phyloP scores from a whole-genome alignment of 2,329 filamentous ascomycete species.

The Aureobasidium sp. region DNA sequence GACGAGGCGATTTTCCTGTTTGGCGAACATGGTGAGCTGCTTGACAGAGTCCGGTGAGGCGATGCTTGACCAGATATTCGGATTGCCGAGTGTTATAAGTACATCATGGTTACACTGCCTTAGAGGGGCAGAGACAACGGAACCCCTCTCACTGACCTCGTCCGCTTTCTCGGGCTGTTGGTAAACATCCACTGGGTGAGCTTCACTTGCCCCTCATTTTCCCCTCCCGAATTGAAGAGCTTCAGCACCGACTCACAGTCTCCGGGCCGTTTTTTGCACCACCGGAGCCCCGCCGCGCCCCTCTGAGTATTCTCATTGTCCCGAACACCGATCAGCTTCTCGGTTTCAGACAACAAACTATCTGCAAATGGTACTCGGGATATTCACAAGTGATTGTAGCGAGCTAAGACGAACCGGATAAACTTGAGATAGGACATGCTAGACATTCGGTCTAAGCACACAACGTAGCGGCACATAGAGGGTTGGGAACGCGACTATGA shows the following conservation, averaged over 20 bases:
- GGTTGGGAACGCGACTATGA: too few relatives aligned
- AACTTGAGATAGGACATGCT: too few relatives aligned
- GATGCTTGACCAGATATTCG: neutral
- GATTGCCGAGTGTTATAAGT: neutral
- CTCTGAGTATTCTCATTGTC: neutral
- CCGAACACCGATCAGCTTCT: neutral
- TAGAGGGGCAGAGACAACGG: neutral
- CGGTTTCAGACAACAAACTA: neutral
- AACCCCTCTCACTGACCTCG: neutral
- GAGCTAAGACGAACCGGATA: too few relatives aligned
- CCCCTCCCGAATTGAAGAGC: neutral
- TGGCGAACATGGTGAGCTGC: slow-evolving; percentile 35
- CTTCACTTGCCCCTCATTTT: neutral
- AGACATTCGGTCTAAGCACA: too few relatives aligned
- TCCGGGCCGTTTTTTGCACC: neutral
- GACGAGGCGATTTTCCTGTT: slow-evolving; percentile 63
- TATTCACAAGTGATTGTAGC: neutral
- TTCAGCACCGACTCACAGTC: neutral
- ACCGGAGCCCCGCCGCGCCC: neutral
- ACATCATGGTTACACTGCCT: neutral
- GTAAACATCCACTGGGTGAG: neutral
- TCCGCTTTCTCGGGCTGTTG: neutral
- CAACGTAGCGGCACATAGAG: too few relatives aligned
- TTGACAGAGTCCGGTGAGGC: neutral
- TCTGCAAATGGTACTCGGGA: neutral